Base-by-base conservation (phyloP, 78 protist genomes). In the Acrasis kona region DNA sequence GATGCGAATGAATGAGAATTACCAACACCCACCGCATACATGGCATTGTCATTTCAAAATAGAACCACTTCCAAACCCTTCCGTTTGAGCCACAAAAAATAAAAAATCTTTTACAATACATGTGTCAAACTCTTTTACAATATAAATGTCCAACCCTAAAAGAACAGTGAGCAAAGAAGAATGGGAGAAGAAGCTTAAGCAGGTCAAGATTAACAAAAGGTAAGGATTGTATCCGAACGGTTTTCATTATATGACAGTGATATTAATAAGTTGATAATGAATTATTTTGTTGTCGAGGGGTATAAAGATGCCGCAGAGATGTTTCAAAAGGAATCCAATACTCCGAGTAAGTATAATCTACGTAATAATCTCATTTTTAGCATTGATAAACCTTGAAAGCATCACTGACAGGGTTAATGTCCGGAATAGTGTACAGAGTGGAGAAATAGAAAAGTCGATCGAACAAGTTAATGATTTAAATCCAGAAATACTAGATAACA, bases 201-300 rank as follows among this genome's bases (percentile, higher is more conserved):
- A 67, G 19, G 65, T 67, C n/a, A 67, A 19, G 19, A 67, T 30
- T 19, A 31, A 19, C 19, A 67, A 67, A 67, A 30, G 19, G 19
- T 19, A 50, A 50, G 34, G 19, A 19, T n/a, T n/a, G 19, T n/a
- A 50, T n/a, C 61, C 34, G 19, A 50, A 19, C 61, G 61, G 19
- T n/a, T 19, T 50, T 19, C 61, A 50, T 19, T 50, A 50, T 76
- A 40, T 4, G 35, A 83, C 70, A 65, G 76, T 10, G 87, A 87
- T 38, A 58, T 92, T 78, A 84, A 90, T 41, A 71, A 70, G 32
- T 41, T 92, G 3, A 87, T 92, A 6, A 87, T 92, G 94, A 87
- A 92, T 65, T 92, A 85, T 73, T 71, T 92, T 0, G 91, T 92
- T 3, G 81, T 89, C 28, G 94, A 92, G 64, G 96, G 96, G 4